These are phyloP conservation scores for Scheffersomyces lignosus DNA, from an alignment of 805 yeast genomes.

Conservation along the genomic window DNA sequence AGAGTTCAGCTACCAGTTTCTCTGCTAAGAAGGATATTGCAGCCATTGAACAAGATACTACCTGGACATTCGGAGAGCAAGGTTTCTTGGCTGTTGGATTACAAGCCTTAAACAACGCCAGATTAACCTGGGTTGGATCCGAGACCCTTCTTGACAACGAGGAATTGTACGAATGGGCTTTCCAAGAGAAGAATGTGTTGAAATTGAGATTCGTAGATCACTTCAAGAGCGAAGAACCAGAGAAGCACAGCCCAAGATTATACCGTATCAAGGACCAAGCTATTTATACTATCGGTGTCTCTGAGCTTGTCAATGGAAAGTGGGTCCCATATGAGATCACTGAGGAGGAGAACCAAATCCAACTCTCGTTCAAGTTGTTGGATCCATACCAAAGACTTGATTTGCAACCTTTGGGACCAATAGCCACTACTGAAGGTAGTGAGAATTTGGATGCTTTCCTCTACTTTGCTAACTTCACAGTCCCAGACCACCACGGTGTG, in stretches of 20 bases:
- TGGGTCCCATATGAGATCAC: constrained; percentile 67
- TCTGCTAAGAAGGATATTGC: constrained; percentile 43
- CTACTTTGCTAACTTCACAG: constrained; percentile 56
- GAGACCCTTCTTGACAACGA: constrained; percentile 43
- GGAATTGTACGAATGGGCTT: constrained; percentile 59
- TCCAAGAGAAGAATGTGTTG: constrained; percentile 66
- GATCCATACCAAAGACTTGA: constrained; percentile 92
- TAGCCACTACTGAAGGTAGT: constrained; percentile 32
- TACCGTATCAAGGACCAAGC: constrained; percentile 80
- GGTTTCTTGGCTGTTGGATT: constrained; percentile 73
- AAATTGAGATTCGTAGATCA: constrained; percentile 56
- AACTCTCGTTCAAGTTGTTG: constrained; percentile 82
- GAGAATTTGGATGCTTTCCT: constrained; percentile 45
- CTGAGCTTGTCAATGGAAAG: constrained; percentile 43
- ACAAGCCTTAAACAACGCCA: constrained; percentile 77
- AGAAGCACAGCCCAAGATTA: constrained; percentile 32
- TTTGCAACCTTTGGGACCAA: constrained; percentile 46
- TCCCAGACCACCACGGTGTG: constrained; percentile 97
- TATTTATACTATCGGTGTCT: constrained; percentile 51
- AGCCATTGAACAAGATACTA: constrained; percentile 43
- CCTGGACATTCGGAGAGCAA: constrained; percentile 83
- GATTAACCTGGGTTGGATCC: constrained; percentile 82
- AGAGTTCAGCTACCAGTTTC: constrained; percentile 65
- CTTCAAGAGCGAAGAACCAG: constrained; percentile 48
- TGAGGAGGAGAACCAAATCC: constrained; percentile 55